Conservation (phyloP, 768 basidiomycete species). For the Suillus variegatus region DNA sequence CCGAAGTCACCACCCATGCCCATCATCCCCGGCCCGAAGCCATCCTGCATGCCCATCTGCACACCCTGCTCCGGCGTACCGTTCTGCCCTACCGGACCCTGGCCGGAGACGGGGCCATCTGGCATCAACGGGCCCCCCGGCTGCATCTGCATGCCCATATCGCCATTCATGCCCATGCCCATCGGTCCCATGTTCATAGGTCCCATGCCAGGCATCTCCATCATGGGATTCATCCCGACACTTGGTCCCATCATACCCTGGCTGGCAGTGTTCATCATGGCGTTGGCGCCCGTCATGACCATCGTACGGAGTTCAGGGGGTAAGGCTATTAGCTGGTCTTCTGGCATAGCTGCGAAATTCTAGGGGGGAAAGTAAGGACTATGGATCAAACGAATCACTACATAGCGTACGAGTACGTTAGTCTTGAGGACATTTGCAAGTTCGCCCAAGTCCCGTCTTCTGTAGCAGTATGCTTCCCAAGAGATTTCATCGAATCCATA, state of each 20-base stretch:
- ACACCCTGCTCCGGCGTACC: constrained; percentile 40
- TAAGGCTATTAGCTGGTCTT: constrained; percentile 75
- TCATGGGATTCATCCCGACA: constrained; percentile 66
- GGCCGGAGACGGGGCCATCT: constrained; percentile 38
- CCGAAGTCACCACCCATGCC: constrained; percentile 67
- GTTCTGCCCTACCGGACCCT: constrained; percentile 37
- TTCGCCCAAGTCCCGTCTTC: constrained; percentile 79
- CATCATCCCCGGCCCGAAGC: constrained; percentile 59
- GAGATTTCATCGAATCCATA: constrained; percentile 98
- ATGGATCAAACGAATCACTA: neutral
- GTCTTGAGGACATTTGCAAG: constrained; percentile 78
- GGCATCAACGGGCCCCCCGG: constrained; percentile 57
- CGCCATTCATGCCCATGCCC: constrained; percentile 65
- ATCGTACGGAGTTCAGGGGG: constrained; percentile 83
- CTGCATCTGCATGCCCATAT: constrained; percentile 60
- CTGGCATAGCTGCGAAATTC: constrained; percentile 83
- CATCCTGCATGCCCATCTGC: constrained; percentile 43
- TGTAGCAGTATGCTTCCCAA: constrained; percentile 91
- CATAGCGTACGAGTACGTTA: constrained; percentile 70
- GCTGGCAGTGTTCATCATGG: constrained; percentile 67
- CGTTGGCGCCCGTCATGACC: constrained; percentile 82
- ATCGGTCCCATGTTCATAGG: constrained; percentile 48
- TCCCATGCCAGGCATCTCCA: constrained; percentile 76
- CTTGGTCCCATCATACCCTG: constrained; percentile 50
- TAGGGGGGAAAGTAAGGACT: constrained; percentile 29